Base-by-base conservation (phyloP, 148 eudicot species). In the Fagopyrum homotropicum region DNA sequence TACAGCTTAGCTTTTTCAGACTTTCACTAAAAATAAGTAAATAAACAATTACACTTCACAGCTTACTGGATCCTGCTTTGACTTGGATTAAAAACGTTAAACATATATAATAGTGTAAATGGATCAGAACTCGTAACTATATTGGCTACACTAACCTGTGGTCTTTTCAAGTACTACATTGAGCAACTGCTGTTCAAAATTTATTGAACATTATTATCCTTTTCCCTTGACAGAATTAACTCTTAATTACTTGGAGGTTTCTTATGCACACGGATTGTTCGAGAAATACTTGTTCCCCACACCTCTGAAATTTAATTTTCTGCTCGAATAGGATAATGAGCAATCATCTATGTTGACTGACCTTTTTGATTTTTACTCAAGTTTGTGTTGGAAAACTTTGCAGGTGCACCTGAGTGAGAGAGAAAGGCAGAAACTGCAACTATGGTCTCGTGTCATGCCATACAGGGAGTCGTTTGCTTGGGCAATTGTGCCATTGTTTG, bases 371-470 rank as follows among this genome's bases (percentile, higher is more conserved):
- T 26, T 63, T 15, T 66, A 66, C 71, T 66, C 71, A 43, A 40
- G 71, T 66, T 77, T 78, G 45, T 15, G 49, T 16, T 52, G 16
- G 75, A 68, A 15, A 51, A 79, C 74, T 52, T 52, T 81, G 83
- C 85, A 95, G 99, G 93, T 80, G 63, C 97, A 89, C 77, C 79
- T 95, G 73, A 92, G 91, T 48, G 99, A 95, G 89, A 89, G 99
- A 80, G 99, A 95, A 80, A 95, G 86, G 85, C 99, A 95, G 81
- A 95, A 92, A 75, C 86, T 95, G 74, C 99, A 92, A 84, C 92
- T 90, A 54, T 95, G 99, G 99, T 95, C 98, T 60, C 89, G 91
- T 56, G 88, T 95, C 77, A 90, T 95, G 99, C 97, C 99, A 72
- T 90, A 90, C 84, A 89, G 97, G 70, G 99, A 92, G 84, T 84